These are phyloP conservation scores for Priceomyces carsonii DNA, from an alignment of 805 yeast species.

Conservation along the genomic window DNA sequence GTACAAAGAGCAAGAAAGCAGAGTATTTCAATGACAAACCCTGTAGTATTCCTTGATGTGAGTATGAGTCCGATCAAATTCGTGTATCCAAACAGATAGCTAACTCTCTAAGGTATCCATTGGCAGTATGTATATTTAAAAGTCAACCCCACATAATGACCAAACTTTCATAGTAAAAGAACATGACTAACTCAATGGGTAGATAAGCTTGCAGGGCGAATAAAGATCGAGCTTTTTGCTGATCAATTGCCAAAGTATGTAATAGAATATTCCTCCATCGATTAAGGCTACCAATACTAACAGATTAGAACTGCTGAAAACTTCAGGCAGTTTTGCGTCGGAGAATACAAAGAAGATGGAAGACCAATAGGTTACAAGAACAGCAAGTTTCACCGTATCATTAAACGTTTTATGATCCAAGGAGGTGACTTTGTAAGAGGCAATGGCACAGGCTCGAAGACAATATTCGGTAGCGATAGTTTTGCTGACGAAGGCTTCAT, in stretches of 20 bases:
- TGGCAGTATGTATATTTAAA: slow-evolving; percentile 23
- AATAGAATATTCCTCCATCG: background rate
- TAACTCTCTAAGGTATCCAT: slow-evolving; percentile 20
- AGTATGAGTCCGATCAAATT: no score
- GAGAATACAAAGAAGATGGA: slow-evolving; percentile 40
- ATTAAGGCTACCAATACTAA: slow-evolving; percentile 8
- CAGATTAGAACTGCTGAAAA: slow-evolving; percentile 43
- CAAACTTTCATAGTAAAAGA: no score
- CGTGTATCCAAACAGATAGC: no score
- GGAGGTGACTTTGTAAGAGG: slow-evolving; percentile 49
- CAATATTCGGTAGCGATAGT: slow-evolving; percentile 39
- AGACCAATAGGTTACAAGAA: slow-evolving; percentile 47
- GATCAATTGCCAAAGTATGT: slow-evolving; percentile 38
- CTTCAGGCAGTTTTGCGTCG: slow-evolving; percentile 54
- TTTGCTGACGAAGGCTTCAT: slow-evolving; percentile 48
- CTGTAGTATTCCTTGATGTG: slow-evolving; percentile 46
- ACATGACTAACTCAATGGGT: background rate
- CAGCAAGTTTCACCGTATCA: slow-evolving; percentile 38
- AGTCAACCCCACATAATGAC: background rate
- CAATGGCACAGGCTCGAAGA: slow-evolving; percentile 45
- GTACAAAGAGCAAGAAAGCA: no score
- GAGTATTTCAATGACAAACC: no score
- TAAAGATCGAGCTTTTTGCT: slow-evolving; percentile 45
- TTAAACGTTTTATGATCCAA: slow-evolving; percentile 44
- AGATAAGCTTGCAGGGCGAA: slow-evolving; percentile 32